These are phyloP conservation scores for Paramecium sonneborni DNA, from an alignment of 73 alveolate genomes.

Conservation along the genomic window DNA sequence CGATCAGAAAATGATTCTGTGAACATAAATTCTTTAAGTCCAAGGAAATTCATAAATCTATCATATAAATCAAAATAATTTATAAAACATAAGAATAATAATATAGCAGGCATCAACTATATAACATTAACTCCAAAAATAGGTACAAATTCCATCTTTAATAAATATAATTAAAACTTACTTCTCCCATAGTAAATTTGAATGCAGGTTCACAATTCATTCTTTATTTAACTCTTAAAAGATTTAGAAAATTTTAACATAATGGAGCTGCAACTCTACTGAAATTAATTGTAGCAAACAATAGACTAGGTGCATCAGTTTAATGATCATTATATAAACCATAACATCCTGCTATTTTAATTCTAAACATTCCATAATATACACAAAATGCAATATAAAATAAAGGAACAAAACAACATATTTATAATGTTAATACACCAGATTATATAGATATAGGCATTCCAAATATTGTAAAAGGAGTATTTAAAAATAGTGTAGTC, in stretches of 20 bases:
- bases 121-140: constrained; percentile 59
- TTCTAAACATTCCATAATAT: constrained; percentile 64
- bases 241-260: constrained; percentile 43
- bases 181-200: constrained; percentile 56
- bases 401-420: constrained; percentile 53
- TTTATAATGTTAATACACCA: constrained; percentile 27
- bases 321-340: constrained; percentile 57
- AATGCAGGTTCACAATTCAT: constrained; percentile 41
- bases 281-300: constrained; percentile 62
- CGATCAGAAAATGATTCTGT: constrained; percentile 53
- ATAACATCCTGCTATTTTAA: constrained; percentile 60
- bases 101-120: constrained; percentile 55
- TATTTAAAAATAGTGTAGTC: constrained; percentile 35
- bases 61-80: constrained; percentile 56
- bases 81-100: constrained; percentile 28
- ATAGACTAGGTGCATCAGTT: constrained; percentile 68
- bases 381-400: constrained; percentile 63
- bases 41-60: constrained; percentile 31
- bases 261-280: constrained; percentile 66
- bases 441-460: not conserved
- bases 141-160: constrained; percentile 55
- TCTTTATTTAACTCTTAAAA: constrained; percentile 23
- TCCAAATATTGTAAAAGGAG: constrained; percentile 58
- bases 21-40: constrained; percentile 53
- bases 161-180: not conserved